phyloP scores from a whole-genome alignment of 495 filamentous ascomycete genomes.

The Pyrenopolyporus hunteri region DNA sequence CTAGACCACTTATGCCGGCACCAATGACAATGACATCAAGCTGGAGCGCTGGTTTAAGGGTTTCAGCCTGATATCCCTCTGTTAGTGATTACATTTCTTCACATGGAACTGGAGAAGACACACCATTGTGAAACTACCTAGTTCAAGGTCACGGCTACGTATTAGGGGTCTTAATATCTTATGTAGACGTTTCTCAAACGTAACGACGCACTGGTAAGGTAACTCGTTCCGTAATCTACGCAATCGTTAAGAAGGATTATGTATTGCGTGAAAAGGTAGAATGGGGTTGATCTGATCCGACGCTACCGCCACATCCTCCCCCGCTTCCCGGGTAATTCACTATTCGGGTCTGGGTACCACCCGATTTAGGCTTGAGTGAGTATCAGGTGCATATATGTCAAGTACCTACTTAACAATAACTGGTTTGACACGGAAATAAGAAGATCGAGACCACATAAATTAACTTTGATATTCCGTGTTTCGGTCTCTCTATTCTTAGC shows the following conservation, averaged over 20 bases:
- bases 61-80: neutral
- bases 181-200: too few relatives aligned
- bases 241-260: too few relatives aligned
- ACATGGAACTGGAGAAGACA: neutral
- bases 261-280: neutral
- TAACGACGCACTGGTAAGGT: too few relatives aligned
- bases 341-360: neutral
- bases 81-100: neutral
- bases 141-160: neutral
- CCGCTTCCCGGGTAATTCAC: conserved; percentile 20
- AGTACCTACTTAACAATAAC: too few relatives aligned
- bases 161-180: neutral
- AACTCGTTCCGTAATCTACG: too few relatives aligned
- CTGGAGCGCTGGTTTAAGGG: neutral
- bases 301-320: neutral
- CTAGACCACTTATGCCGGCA: conserved; percentile 64
- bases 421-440: too few relatives aligned
- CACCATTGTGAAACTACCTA: conserved; percentile 9
- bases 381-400: too few relatives aligned
- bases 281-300: neutral
- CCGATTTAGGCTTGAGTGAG: neutral
- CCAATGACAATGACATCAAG: conserved; percentile 62
- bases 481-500: too few relatives aligned
- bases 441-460: too few relatives aligned
- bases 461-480: too few relatives aligned